Base-by-base conservation (phyloP, 208 protist genomes). In the Trypanosoma conorhini region DNA sequence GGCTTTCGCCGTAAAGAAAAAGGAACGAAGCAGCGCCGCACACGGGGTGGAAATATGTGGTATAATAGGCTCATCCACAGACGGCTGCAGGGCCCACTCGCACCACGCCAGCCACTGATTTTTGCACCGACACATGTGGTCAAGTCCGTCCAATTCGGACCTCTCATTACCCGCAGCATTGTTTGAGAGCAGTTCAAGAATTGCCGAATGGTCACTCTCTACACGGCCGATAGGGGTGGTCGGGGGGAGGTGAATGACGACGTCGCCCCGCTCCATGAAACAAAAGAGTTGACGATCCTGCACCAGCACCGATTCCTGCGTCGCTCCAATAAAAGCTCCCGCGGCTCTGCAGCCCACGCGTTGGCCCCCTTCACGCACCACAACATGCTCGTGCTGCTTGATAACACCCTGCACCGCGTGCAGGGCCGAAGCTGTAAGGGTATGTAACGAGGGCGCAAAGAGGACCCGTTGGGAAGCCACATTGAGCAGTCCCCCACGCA, bases 1-100 rank as follows among this genome's bases (percentile, higher is more conserved):
- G 0, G 83, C 79, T 70, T 92, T 88, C 51, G 86, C 87, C 3
- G 80, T 70, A 38, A 93, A 50, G 64, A 94, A 94, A 76, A 93
- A 96, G 5, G 72, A 56, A 60, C 79, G 86, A 13, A 96, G 79
- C 0, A 96, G 72, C 5, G 60, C 46, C 15, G 77, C 79, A 63
- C 85, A 91, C 30, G 62, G 48, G 61, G 63, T 55, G n/a, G 82
- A 87, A 22, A 92, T 61, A n/a, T 68, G 70, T 15, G 91, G 88
- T 21, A 70, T 26, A 31, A 55, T 12, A 54, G 55, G 28, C 1
- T 61, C 70, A 54, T 71, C 58, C 33, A 63, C 59, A 24, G 76
- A 74, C 0, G 82, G 50, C 17, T 22, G 31, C 30, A 85, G 54
- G 4, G 67, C 62, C 5, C 52, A 26, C 61, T 51, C 21, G 84